Evolutionary conservation across 2,329 filamentous ascomycete species (phyloP), one percentile per base, ranked within the genome.

Genomic region (Cephalotrichum gorgonifer): DNA sequence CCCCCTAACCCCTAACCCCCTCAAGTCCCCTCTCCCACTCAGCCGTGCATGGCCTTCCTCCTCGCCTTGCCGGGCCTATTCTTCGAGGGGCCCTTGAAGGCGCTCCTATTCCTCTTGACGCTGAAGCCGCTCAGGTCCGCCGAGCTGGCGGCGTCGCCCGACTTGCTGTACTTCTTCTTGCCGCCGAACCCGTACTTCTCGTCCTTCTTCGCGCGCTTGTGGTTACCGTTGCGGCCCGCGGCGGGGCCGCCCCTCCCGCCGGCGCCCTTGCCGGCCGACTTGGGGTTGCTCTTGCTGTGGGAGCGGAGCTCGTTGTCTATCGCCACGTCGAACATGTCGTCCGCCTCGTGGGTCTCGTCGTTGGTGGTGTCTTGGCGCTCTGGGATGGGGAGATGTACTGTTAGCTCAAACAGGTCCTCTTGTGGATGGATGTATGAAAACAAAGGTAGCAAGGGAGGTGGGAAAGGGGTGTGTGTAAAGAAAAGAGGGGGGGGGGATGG

Each of bases 131-230:
- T 80, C 57, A 94, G 70, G 64, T 98, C 93, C 53, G 80, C 84
- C 43, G 83, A 89, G 55, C 87, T 94, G 53, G 77, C 63, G 44
- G 90, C 89, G 67, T 96, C 90, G 57, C 88, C 88, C 53, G 89
- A 95, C 79, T 98, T 98, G 50, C 76, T 69, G 64, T 89, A 83
- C 49, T 85, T 77, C 77, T 98, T 98, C 81, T 95, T 96, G 58
- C 93, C 93, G 52, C 93, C 93, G 61, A 91, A 95, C 23, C 93
- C 93, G 64, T 84, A 97, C 72, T 95, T 96, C 56, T 86, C 78
- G 63, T 98, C 84, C 74, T 94, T 95, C 81, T 95, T 95, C 64
- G 86, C 79, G 52, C 93, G 84, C 74, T 97, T 97, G 54, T 64
- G 59, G 62, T 83, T 85, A 25, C 15, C 6, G 28, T 12, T 12